Percentiles rank a stretch among this genome's conserved stretches.
Evolutionary conservation across 2,329 filamentous ascomycete genomes (phyloP).

Genomic region (Didymella segeticola): DNA sequence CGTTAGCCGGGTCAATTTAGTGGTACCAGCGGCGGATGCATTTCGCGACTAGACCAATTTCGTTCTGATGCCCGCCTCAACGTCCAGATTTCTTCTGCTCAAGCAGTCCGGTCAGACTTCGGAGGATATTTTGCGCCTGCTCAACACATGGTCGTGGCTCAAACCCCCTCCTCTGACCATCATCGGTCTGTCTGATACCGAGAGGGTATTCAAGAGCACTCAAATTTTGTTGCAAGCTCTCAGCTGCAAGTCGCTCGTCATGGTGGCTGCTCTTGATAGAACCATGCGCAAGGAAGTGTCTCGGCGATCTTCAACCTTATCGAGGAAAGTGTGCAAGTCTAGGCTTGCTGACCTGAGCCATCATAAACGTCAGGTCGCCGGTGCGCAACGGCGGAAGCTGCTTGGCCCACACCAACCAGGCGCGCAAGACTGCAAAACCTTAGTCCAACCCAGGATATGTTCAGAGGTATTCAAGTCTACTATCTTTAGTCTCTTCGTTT

Average conservation of each 20-base stretch:
- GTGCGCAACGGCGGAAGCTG: conserved; percentile 1
- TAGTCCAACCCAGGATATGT: no score
- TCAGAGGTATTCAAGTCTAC: not conserved
- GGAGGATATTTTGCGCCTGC: not conserved
- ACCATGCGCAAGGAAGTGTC: conserved; percentile 1
- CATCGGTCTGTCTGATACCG: no score
- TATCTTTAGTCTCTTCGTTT: not conserved
- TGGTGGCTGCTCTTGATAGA: not conserved
- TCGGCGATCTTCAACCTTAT: conserved; percentile 9
- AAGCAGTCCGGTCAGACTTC: conserved; percentile 13
- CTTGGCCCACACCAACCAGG: not conserved
- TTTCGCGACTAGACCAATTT: not conserved
- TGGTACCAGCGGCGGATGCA: conserved; percentile 7
- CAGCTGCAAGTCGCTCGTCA: not conserved
- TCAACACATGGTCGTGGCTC: not conserved
- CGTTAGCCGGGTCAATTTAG: conserved; percentile 3
- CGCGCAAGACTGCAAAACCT: not conserved
- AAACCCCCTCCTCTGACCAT: no score
- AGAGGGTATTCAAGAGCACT: no score
- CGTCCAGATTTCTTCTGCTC: conserved; percentile 3
- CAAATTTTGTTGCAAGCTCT: not conserved
- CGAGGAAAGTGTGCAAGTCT: conserved; percentile 12
- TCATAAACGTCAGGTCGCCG: conserved; percentile 17
- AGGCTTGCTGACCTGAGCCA: conserved; percentile 4
- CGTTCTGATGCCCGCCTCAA: not conserved